Evolutionary conservation across 345 rosid genomes (phyloP), one percentile per base, ranked within the genome.

Genomic region (Microthlaspi erraticum): DNA sequence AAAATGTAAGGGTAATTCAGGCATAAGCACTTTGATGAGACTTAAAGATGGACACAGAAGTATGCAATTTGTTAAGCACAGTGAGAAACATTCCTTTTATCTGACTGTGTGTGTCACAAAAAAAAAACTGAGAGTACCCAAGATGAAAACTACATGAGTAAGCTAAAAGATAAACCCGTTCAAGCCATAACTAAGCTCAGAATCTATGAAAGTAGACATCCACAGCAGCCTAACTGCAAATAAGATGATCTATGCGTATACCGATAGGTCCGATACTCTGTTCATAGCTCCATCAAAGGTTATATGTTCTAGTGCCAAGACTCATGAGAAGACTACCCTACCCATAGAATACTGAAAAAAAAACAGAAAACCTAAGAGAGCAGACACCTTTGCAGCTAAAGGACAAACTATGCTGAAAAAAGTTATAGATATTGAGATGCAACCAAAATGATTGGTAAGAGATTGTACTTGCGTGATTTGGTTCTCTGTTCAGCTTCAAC

Each of bases 401-500:
- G 49, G 56, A 76, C 26, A 76, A 56, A 57, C 49, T 49, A 49
- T 33, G 48, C 48, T 49, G 17, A 14, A 38, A 62, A 11, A 31
- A 46, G 1, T 48, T n/a, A 68, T 29, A 49, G 55, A 34, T 32
- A 49, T 19, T 51, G 74, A 70, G 74, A 76, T 56, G 75, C 41
- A 55, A 63, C 3, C 1, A 70, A 64, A 48, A 63, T 32, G 55
- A 56, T 49, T 61, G 44, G 62, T 49, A 37, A 65, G 75, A 70
- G 70, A 0, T 41, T 88, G 72, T 83, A 91, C 99, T 89, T 91
- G 81, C 96, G 93, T 51, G 87, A 73, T 71, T 91, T 91, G 45
- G 29, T 75, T 83, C 85, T 94, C 78, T 88, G 93, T 37, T 88
- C 95, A 81, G 96, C 96, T 83, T 94, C 99, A 79, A 78, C 97